Base-by-base conservation (phyloP, 306 rosid species). In the Quercus variabilis region DNA sequence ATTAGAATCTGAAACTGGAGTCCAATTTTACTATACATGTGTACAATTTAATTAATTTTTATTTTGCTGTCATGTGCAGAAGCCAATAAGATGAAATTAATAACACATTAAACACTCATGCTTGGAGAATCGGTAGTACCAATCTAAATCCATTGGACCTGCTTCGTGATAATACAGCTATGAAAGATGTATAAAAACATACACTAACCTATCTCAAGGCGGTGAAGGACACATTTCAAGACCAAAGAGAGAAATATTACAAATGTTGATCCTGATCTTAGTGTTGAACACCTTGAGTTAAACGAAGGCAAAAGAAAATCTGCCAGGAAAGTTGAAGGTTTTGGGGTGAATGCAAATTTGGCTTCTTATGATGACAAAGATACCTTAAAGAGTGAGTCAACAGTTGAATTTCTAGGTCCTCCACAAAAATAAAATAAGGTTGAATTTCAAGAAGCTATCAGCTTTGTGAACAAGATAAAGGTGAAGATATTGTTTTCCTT, bases 391-490 rank as follows among this genome's bases (percentile, higher is more conserved):
- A 80, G 97, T 93, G 83, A 87, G 94, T 84, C 77, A 28, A 62
- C 59, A 31, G 26, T 80, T 38, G 11, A 38, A 38, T 38, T 38
- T 38, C 46, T 7, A 38, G 46, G 46, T 38, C 46, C 87, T 82
- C 92, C 94, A 65, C 89, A 81, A 20, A 21, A 21, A 21, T 21
- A 21, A 21, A 96, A 96, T 90, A 96, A 93, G 90, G 90, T 93
- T 84, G 97, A 93, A 77, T 96, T 96, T 78, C 97, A 93, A 55
- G 98, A 96, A 91, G 98, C 99, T 74, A 96, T 96, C 78, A 93
- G 91, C 82, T 96, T 96, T 78, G 99, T 96, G 43, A 92, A 91
- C 89, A 96, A 93, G 93, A 96, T 96, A 85, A 96, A 96, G 98
- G 99, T 96, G 73, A 83, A 59, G 26, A 8, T 71, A 63, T 26